Base-by-base conservation (phyloP, 441 rosid species). In the Croton laevigatus region DNA sequence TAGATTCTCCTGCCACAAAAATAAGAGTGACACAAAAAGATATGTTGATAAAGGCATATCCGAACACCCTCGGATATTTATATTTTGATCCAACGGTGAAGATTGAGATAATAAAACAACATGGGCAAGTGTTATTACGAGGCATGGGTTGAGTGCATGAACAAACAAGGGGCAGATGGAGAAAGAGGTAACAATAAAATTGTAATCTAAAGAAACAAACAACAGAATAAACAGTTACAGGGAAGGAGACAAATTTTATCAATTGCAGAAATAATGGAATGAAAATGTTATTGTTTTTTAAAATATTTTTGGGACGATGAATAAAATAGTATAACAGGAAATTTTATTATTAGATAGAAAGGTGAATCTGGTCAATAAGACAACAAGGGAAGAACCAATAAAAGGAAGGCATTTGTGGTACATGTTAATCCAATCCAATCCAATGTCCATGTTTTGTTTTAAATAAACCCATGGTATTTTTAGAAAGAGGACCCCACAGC, bases 401-500 rank as follows among this genome's bases (percentile, higher is more conserved):
- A 78, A 59, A 75, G 60, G 17, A 63, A 12, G 77, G 37, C 75
- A 79, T 48, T 55, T 73, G 16, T 66, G 67, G 51, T 8, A 69
- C 65, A 68, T 73, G 71, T 69, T 49, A 62, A 66, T 74, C 73
- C 46, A 69, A 66, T 74, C 73, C 46, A 69, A 17, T 27, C 32
- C 32, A 27, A 27, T 27, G 32, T 27, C 32, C 32, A 27, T 27
- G 32, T 27, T 27, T 27, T 27, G 32, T 27, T 2, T 27, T 27
- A 27, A 1, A 27, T 1, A 27, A 27, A 32, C 8, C 20, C 20
- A 51, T 51, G 23, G 45, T 71, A 71, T 57, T 55, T 0, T 4
- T 0, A 40, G 44, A 6, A 40, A 9, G 8, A 0, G 0, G 32
- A 83, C 53, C 82, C 88, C 91, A 86, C 87, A 63, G 16, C 82